phyloP scores from a whole-genome alignment of 345 rosid genomes.

The Hibiscus mutabilis region DNA sequence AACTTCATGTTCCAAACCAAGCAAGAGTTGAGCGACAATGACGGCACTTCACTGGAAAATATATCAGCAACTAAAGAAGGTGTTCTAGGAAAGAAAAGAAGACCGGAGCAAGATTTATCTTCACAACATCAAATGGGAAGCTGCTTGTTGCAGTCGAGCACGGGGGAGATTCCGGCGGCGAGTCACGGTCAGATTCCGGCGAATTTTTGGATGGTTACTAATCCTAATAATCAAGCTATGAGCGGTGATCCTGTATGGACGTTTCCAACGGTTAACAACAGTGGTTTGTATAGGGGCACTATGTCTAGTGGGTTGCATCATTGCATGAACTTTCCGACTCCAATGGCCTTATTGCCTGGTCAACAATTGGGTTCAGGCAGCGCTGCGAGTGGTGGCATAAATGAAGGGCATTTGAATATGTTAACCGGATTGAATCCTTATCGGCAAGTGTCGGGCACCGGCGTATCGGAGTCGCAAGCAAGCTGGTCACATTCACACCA shows the following conservation, averaged over 20 bases:
- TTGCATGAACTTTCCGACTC: conserved; percentile 89
- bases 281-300: conserved; percentile 60
- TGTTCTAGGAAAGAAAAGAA: conserved; percentile 43
- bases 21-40: conserved; percentile 42
- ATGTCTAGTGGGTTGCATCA: conserved; percentile 88
- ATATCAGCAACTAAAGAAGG: conserved; percentile 44
- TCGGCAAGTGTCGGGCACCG: conserved; percentile 35
- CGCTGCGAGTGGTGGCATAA: conserved; percentile 29
- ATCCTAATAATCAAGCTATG: conserved; percentile 54
- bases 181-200: conserved; percentile 66
- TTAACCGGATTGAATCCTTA: conserved; percentile 66
- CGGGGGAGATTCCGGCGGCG: conserved; percentile 39
- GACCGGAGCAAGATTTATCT: conserved; percentile 46
- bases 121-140: conserved; percentile 61
- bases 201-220: conserved; percentile 87
- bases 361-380: conserved; percentile 58
- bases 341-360: conserved; percentile 70
- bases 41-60: conserved; percentile 28
- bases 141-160: conserved; percentile 56
- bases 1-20: conserved; percentile 51
- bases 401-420: conserved; percentile 61
- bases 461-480: conserved; percentile 58
- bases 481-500: conserved; percentile 68
- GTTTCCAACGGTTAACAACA: conserved; percentile 64
- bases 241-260: conserved; percentile 90